phyloP scores from a whole-genome alignment of 2,329 filamentous ascomycete species.

The Paecilomyces formosus region DNA sequence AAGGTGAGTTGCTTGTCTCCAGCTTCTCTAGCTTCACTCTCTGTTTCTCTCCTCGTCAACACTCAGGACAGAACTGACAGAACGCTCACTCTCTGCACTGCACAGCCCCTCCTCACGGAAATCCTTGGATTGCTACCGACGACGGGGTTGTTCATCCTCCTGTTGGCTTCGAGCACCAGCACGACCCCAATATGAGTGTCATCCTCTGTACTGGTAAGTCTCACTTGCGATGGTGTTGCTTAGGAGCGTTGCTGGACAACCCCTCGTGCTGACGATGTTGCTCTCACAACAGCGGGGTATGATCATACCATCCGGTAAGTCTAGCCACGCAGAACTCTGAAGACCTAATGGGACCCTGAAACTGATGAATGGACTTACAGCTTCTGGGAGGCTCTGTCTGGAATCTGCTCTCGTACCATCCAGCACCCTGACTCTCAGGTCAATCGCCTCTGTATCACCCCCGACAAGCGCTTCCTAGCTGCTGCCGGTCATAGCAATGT shows the following conservation, averaged over 20 bases:
- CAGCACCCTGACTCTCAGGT: conserved; percentile 98
- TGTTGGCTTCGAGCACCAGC: background rate
- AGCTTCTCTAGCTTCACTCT: background rate
- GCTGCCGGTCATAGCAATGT: conserved; percentile 76
- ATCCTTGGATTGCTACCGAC: background rate
- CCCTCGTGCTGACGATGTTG: conserved; percentile 3
- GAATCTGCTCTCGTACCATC: conserved; percentile 96
- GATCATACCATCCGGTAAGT: conserved; percentile 67
- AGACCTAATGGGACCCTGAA: background rate
- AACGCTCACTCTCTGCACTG: background rate
- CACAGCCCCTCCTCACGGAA: background rate
- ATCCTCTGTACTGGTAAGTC: conserved; percentile 58
- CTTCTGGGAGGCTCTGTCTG: conserved; percentile 97
- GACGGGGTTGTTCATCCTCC: background rate
- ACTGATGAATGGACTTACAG: conserved; percentile 37
- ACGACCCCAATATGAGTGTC: conserved; percentile 48
- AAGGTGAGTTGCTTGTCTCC: conserved; percentile 2
- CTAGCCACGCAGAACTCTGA: background rate
- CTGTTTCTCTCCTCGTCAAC: background rate
- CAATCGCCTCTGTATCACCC: conserved; percentile 95
- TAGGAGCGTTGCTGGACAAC: background rate
- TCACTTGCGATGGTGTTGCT: background rate
- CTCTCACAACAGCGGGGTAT: conserved; percentile 53
- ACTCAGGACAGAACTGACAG: background rate
- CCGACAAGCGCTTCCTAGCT: conserved; percentile 92